These are phyloP conservation scores for Cercophora samala DNA, from an alignment of 495 filamentous ascomycete species.

Conservation along the genomic window DNA sequence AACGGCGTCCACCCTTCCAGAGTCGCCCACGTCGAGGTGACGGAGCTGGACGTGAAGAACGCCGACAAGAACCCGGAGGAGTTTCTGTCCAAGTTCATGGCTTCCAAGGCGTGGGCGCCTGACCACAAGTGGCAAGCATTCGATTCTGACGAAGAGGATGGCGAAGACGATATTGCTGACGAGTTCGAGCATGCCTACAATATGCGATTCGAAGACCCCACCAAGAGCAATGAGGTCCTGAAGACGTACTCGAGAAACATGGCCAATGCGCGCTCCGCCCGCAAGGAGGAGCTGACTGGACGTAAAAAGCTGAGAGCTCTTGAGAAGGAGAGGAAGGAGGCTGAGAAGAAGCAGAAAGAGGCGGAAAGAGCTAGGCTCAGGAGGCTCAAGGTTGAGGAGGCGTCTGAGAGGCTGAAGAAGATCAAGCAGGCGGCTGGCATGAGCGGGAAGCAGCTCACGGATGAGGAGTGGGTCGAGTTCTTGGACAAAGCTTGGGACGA, in stretches of 20 bases:
- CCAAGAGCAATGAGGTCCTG: conserved; percentile 75
- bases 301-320: conserved; percentile 73
- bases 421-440: conserved; percentile 86
- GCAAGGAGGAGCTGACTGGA: conserved; percentile 72
- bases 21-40: conserved; percentile 45
- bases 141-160: conserved; percentile 88
- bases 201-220: conserved; percentile 89
- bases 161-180: conserved; percentile 77
- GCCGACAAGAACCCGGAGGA: conserved; percentile 89
- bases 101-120: conserved; percentile 79
- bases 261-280: conserved; percentile 72
- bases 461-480: conserved; percentile 75
- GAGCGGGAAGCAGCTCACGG: conserved; percentile 61
- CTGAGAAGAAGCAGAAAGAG: conserved; percentile 69
- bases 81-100: conserved; percentile 86
- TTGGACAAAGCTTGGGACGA: conserved; percentile 84
- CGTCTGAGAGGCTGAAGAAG: conserved; percentile 73
- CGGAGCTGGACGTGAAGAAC: conserved; percentile 62
- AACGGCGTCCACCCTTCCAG: conserved; percentile 47
- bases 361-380: conserved; percentile 79
- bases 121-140: conserved; percentile 65
- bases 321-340: conserved; percentile 72
- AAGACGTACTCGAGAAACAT: conserved; percentile 84
- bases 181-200: conserved; percentile 93
- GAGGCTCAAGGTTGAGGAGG: conserved; percentile 83